These are phyloP conservation scores for Daedaleopsis sinensis DNA, from an alignment of 768 basidiomycete genomes.

Conservation along the genomic window DNA sequence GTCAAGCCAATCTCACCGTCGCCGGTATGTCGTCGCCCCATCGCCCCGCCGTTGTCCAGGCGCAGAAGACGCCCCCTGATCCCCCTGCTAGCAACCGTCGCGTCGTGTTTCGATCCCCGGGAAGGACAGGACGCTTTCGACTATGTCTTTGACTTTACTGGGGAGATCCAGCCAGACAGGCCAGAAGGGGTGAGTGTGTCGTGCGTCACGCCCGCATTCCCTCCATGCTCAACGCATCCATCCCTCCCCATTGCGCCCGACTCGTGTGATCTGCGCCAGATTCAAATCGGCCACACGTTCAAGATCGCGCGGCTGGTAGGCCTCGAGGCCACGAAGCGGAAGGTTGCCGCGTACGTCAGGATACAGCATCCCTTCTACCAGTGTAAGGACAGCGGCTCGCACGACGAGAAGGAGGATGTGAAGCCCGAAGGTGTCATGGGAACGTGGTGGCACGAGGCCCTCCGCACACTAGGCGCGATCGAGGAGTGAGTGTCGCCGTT, in stretches of 20 bases:
- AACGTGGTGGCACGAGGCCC: conserved; percentile 88
- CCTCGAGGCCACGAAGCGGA: conserved; percentile 76
- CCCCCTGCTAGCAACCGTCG: conserved; percentile 57
- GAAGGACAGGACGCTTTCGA: conserved; percentile 70
- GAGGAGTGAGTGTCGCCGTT: conserved; percentile 51
- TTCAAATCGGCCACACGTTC: conserved; percentile 78
- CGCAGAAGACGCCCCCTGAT: conserved; percentile 19
- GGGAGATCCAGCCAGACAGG: conserved; percentile 76
- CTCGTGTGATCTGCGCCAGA: conserved; percentile 42
- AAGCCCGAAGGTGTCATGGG: conserved; percentile 74
- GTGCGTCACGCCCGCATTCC: neutral
- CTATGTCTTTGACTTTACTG: conserved; percentile 86
- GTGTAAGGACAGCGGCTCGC: conserved; percentile 62
- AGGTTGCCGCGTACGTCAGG: conserved; percentile 78
- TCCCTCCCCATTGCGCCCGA: neutral
- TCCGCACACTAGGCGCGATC: conserved; percentile 74
- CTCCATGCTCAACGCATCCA: neutral
- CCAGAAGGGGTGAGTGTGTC: conserved; percentile 62
- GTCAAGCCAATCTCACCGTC: conserved; percentile 79
- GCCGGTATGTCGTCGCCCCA: conserved; percentile 48
- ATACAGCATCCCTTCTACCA: conserved; percentile 81
- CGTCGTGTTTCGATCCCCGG: conserved; percentile 70
- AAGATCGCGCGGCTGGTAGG: conserved; percentile 69
- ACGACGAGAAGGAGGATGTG: conserved; percentile 73
- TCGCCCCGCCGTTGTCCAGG: neutral